A percentile compares a stretch with the other conserved stretches of the same genome.
Conservation (phyloP, 371 early-diverging fungal genomes). For the Actinomucor elegans region DNA sequence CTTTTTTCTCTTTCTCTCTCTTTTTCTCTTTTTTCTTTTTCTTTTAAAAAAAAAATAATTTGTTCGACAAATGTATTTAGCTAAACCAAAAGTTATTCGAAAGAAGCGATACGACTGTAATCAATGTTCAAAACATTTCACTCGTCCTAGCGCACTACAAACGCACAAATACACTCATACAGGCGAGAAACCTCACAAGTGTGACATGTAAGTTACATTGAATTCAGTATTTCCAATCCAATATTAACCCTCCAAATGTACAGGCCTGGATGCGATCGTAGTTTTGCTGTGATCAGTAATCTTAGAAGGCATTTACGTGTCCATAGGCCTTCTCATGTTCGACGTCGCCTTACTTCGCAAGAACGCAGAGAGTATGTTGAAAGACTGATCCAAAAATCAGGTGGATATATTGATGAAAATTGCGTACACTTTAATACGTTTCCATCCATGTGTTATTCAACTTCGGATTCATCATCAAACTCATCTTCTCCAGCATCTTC, state of each 20-base stretch:
- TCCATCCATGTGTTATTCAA: constrained; percentile 5
- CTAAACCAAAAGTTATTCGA: background rate
- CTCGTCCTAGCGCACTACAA: constrained; percentile 71
- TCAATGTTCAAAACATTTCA: constrained; percentile 68
- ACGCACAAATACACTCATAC: constrained; percentile 79
- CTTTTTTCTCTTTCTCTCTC: background rate
- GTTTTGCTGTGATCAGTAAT: constrained; percentile 45
- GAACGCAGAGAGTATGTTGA: constrained; percentile 27
- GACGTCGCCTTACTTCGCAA: constrained; percentile 24
- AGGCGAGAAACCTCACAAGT: constrained; percentile 75
- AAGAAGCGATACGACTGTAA: constrained; percentile 56
- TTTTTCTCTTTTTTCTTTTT: constrained; percentile 1
- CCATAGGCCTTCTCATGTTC: constrained; percentile 21
- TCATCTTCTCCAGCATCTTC: background rate
- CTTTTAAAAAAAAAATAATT: background rate
- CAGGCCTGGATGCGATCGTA: constrained; percentile 38
- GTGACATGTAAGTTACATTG: constrained; percentile 35
- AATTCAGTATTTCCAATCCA: background rate
- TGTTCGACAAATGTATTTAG: background rate
- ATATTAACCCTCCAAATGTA: background rate
- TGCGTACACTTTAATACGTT: background rate
- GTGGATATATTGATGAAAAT: background rate
- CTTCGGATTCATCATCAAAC: background rate
- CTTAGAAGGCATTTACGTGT: constrained; percentile 42
- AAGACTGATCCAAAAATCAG: constrained; percentile 26